Percentiles rank a stretch among this genome's conserved stretches.
These are phyloP conservation scores for Tarenaya hassleriana DNA, from an alignment of 345 rosid genomes.

Conservation along the genomic window DNA sequence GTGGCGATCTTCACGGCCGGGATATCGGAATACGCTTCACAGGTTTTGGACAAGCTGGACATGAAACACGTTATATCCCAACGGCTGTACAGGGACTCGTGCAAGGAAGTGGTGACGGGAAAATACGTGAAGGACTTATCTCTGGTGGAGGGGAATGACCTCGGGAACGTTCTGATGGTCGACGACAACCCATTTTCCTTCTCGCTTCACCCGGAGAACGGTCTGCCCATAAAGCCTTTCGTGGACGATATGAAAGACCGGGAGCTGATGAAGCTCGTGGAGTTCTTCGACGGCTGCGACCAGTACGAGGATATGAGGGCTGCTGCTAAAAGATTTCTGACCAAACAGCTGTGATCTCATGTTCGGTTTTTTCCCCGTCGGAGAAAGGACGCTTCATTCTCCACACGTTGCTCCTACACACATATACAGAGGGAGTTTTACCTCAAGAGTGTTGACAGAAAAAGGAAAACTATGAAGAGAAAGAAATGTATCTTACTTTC, in stretches of 20 bases:
- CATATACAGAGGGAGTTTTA: no score
- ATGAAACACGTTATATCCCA: constrained; percentile 51
- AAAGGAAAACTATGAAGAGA: no score
- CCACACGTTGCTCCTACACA: no score
- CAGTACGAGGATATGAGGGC: constrained; percentile 58
- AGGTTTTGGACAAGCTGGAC: constrained; percentile 65
- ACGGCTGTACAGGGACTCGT: constrained; percentile 72
- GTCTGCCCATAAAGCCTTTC: constrained; percentile 60
- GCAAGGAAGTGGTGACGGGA: constrained; percentile 60
- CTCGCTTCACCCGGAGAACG: constrained; percentile 70
- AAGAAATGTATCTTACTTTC: no score
- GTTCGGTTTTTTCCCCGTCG: constrained; percentile 4
- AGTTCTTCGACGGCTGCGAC: constrained; percentile 55
- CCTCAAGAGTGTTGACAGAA: no score
- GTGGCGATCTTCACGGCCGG: constrained; percentile 90
- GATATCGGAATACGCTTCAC: constrained; percentile 61
- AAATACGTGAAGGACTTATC: constrained; percentile 73
- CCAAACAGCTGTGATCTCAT: constrained; percentile 17
- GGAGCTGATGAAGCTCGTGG: constrained; percentile 51
- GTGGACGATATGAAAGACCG: constrained; percentile 47
- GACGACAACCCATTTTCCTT: constrained; percentile 86
- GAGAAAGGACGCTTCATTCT: no score
- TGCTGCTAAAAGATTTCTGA: constrained; percentile 46
- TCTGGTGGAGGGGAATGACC: constrained; percentile 46
- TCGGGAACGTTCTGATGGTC: constrained; percentile 54